Percentiles rank a stretch among this genome's conserved stretches.
Conservation (phyloP, 768 basidiomycete species). For the Rhodotorula kratochvilovae region DNA sequence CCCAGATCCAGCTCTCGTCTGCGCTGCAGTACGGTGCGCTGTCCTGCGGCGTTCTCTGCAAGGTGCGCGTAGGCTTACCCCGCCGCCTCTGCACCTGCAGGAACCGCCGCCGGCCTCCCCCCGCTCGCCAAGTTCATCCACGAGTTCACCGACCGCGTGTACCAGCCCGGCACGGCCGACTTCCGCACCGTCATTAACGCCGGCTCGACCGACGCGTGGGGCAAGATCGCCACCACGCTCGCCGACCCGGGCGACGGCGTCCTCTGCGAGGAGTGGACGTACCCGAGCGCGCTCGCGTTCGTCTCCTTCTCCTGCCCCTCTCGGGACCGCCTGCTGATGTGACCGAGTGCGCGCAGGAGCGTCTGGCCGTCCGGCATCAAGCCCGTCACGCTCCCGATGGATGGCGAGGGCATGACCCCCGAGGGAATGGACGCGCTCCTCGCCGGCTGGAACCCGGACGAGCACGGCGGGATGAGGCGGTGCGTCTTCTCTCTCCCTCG, state of each 20-base stretch:
- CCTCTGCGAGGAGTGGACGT: slow-evolving; percentile 66
- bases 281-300: slow-evolving; percentile 52
- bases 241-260: slow-evolving; percentile 60
- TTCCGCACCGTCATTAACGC: slow-evolving; percentile 55
- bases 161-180: slow-evolving; percentile 58
- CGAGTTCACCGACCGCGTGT: slow-evolving; percentile 57
- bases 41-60: not conserved
- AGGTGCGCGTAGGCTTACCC: not conserved
- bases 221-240: slow-evolving; percentile 58
- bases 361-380: slow-evolving; percentile 51
- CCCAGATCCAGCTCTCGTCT: slow-evolving; percentile 59
- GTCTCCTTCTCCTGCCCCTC: not conserved
- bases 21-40: slow-evolving; percentile 65
- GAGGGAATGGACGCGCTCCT: slow-evolving; percentile 60
- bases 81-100: slow-evolving; percentile 26
- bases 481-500: slow-evolving; percentile 43
- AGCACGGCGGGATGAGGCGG: slow-evolving; percentile 57
- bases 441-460: slow-evolving; percentile 61
- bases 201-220: slow-evolving; percentile 54
- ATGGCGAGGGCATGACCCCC: slow-evolving; percentile 66
- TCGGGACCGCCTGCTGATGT: not conserved
- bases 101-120: slow-evolving; percentile 56
- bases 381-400: slow-evolving; percentile 62
- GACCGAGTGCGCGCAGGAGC: slow-evolving; percentile 15
- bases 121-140: slow-evolving; percentile 58